Base-by-base conservation (phyloP, 2,329 filamentous ascomycete genomes). In the Pezicula carpinea region DNA sequence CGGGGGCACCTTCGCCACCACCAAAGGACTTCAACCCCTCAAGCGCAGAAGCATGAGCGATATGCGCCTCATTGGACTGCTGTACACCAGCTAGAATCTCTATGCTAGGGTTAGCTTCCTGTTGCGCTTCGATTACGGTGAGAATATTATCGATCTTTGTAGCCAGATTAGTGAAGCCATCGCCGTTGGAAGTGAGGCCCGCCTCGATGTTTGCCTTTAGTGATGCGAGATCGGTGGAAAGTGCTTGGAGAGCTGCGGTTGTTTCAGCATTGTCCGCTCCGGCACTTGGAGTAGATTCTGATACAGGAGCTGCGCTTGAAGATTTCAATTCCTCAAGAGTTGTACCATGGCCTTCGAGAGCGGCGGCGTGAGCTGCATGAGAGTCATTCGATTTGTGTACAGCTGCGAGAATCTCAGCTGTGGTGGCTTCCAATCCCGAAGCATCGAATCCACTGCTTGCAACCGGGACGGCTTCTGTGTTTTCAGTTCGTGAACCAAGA, bases 1-100 rank as follows among this genome's bases (percentile, higher is more conserved):
- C 14, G n/a, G 31, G 35, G 18, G 21, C 31, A 39, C 33, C 18
- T 31, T 34, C 32, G 6, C 21, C 29, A 8, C 17, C 15, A 35
- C 19, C 17, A 11, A 44, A 17, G 10, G 41, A 36, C 23, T 47
- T 54, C 29, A 55, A 47, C 2, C 22, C 31, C 31, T 50, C 50
- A 11, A 56, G 31, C 8, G 52, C 46, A 39, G 41, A 15, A 22
- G 50, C 26, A 46, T 57, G 52, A 54, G 41, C 11, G 38, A 41
- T 1, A 29, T 23, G 4, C 48, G 26, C 26, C 26, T 29, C 26
- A 11, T 29, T 29, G 13, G 26, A 29, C 6, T 29, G 26, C 26
- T 29, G 26, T 4, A 29, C 26, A 13, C 26, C 26, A 29, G 26
- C 26, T 10, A 29, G 26, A 29, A 29, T 29, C 26, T 29, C 26